Base-by-base conservation (phyloP, 176 grass and related monocot species). In the Paspalum notatum region DNA sequence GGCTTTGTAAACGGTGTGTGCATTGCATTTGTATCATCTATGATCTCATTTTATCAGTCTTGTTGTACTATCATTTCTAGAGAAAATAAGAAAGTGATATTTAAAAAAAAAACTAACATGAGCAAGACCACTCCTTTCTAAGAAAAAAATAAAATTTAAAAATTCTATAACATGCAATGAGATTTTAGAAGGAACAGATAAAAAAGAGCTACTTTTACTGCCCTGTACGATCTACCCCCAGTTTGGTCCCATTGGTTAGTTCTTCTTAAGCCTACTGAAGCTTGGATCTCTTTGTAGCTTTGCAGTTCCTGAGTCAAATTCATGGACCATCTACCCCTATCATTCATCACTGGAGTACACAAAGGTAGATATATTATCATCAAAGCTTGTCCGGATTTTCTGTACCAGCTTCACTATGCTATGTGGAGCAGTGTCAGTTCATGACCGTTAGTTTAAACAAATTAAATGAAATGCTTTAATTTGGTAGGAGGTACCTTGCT, bases 231-330 rank as follows among this genome's bases (percentile, higher is more conserved):
- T 50, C 75, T 59, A 68, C 20, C 16, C 15, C 15, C 44, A 43
- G 58, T 54, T 70, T 69, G 27, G 55, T 54, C 61, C 32, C 12
- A 85, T 72, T 56, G 49, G 12, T 59, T 13, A 49, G 67, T 27
- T 49, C 32, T 38, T 32, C 40, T 79, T 78, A 46, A 88, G 24
- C 80, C 62, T 62, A 44, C 53, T 78, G 40, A 27, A 67, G 5
- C 78, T 78, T 12, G 62, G 74, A 79, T 85, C 61, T 66, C 58
- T 63, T 80, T 84, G 86, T 64, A 80, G 62, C 48, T 78, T 43
- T 72, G 41, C 67, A 78, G 41, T 73, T 88, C 58, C 32, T 15
- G 26, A 42, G 76, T 80, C 76, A 80, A 84, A 88, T 79, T 83
- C 39, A 56, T 80, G 61, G 87, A 80, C 87, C 81, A 75, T 80